phyloP scores from a whole-genome alignment of 2,329 filamentous ascomycete genomes.

The Cytospora mali region DNA sequence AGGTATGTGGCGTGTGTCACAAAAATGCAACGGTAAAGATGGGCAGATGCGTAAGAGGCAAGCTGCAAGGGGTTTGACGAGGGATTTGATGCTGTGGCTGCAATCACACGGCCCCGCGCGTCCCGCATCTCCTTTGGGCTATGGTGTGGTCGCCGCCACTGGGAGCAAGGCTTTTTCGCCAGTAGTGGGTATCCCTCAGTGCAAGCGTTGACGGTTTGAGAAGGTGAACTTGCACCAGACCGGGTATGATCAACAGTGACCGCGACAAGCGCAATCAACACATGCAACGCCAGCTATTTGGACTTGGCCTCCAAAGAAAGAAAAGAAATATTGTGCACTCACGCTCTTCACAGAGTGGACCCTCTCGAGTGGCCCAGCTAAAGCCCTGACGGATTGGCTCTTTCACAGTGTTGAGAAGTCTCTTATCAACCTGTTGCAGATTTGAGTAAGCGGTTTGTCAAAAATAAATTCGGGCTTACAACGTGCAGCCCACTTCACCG shows the following conservation, averaged over 20 bases:
- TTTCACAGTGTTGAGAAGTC: conserved; percentile 80
- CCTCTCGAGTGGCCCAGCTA: conserved; percentile 93
- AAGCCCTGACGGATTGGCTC: conserved; percentile 96
- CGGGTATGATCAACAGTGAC: conserved; percentile 16
- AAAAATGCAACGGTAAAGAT: conserved; percentile 10
- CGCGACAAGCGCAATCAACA: conserved; percentile 6
- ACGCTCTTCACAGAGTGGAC: conserved; percentile 96
- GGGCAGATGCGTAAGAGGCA: conserved; percentile 9
- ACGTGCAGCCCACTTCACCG: conserved; percentile 9
- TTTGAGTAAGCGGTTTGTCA: conserved; percentile 23
- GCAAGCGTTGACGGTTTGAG: conserved; percentile 18
- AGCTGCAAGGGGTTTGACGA: conserved; percentile 19
- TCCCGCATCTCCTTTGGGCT: conserved; percentile 7
- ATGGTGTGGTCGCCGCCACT: conserved; percentile 11
- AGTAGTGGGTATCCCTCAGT: no score
- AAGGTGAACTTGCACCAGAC: conserved; percentile 17
- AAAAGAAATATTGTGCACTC: conserved; percentile 47
- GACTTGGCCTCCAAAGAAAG: conserved; percentile 29
- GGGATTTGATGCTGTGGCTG: conserved; percentile 13
- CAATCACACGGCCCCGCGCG: conserved; percentile 23
- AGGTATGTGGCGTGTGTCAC: conserved; percentile 1
- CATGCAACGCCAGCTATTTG: conserved; percentile 17
- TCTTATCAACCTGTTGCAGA: conserved; percentile 75
- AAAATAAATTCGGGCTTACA: neutral
- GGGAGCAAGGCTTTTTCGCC: conserved; percentile 2